Base-by-base conservation (phyloP, 192 early-diverging fungal species). In the Rhizophagus sp. region DNA sequence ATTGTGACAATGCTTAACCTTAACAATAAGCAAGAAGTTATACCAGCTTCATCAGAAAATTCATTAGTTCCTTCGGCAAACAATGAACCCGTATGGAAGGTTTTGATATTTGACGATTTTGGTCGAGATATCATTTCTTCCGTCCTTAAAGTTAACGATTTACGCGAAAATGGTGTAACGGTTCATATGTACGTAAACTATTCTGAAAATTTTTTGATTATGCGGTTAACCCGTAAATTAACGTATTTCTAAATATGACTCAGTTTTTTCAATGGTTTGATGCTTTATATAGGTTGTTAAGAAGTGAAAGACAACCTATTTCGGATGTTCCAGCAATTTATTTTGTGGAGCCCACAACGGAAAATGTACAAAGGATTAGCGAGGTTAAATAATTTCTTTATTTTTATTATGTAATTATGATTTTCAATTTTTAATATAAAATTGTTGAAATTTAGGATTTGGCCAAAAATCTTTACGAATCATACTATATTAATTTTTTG, bases 251-350 rank as follows among this genome's bases (percentile, higher is more conserved):
- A 75, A 81, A 65, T 19, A 15, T 52, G 25, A 34, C 17, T 25
- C 17, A 34, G 30, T 30, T 30, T 62, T 74, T 62, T 75, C 8
- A 76, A 79, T 79, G 70, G 27, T 80, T 57, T 80, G 50, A 65
- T 17, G 30, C 69, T 63, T 70, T 62, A 17, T 33, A 44, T 82
- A 97, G 95, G 95, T 90, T 90, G 9, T 85, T 99, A 57, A 89
- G 88, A 64, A 88, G 91, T 49, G 94, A 96, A 57, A 88, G 98
- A 65, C 93, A 95, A 72, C 86, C 96, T 9, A 94, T 99, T 68
- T 89, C 96, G 0, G 97, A 99, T 83, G 98, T 98, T 4, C 98
- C 98, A 11, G 96, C 97, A 7, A 88, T 99, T 61, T 99, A 99
- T 84, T 97, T 99, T 88, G 84, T 97, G 1, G 91, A 96, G 84